Percentiles rank a stretch among this genome's conserved stretches.
Evolutionary conservation across 148 eudicot species (phyloP).

Genomic region (Rhododendron henanense): DNA sequence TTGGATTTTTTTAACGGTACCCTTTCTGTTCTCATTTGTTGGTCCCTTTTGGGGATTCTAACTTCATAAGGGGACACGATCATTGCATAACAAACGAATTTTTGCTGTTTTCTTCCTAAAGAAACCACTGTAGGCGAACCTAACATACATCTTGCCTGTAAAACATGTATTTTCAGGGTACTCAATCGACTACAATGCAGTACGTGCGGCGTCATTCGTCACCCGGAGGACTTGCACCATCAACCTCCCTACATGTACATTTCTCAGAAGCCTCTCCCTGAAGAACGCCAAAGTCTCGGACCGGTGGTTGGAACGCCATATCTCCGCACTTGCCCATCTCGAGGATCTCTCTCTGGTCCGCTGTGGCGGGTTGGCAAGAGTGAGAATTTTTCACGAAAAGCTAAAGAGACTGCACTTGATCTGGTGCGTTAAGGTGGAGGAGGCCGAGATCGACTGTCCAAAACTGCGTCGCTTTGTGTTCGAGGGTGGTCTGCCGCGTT

Average conservation of each 20-base stretch:
- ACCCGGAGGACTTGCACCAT: not conserved
- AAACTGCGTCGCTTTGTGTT: not conserved
- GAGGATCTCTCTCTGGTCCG: not conserved
- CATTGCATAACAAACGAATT: too few species aligned
- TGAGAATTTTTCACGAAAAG: not conserved
- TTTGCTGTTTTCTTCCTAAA: too few species aligned
- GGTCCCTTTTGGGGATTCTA: too few species aligned
- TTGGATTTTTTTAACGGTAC: too few species aligned
- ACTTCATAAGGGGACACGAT: too few species aligned
- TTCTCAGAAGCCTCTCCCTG: not conserved
- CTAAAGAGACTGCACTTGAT: not conserved
- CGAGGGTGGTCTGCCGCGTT: not conserved
- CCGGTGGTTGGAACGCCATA: not conserved
- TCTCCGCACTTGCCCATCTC: not conserved
- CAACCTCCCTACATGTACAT: not conserved
- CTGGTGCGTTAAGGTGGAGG: not conserved
- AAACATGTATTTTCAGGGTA: not conserved
- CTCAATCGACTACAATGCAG: not conserved
- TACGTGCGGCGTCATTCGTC: not conserved
- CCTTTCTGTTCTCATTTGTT: too few species aligned
- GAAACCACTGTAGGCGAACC: too few species aligned
- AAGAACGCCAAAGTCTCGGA: not conserved
- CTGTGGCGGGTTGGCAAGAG: not conserved
- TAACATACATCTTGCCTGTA: not conserved
- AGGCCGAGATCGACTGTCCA: not conserved